Base-by-base conservation (phyloP, 2,329 filamentous ascomycete species). In the Domatiomyces catenatus region DNA sequence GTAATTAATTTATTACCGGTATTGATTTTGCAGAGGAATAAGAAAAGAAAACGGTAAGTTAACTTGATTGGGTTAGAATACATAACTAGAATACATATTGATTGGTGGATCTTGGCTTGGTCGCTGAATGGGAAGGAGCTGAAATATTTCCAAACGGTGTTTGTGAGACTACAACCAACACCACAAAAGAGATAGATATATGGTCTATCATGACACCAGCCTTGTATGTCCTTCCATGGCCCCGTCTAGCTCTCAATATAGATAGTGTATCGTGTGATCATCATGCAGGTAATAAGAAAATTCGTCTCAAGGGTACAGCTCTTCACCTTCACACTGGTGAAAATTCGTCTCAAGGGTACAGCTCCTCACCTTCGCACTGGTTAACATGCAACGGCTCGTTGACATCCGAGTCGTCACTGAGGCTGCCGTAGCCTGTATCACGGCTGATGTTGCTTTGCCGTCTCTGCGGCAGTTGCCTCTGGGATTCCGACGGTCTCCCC, bases 381-480 rank as follows among this genome's bases (percentile, higher is more conserved):
- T 15, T 15, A 2, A 39, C 10, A 39, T 39, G 32, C 32, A 39
- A 39, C 32, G 32, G 32, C 32, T 39, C 32, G 32, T 39, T 39
- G 32, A 10, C 15, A 10, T 39, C 32, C 15, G 32, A 39, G 15
- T 39, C 43, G 18, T 45, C 43, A 45, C 43, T 45, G 2, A 45
- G 54, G 50, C 65, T 69, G 12, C 60, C 67, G 51, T 69, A 69
- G 5, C 67, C 66, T 1, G 66, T 67, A 54, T 69, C 67, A 46
- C 64, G 64, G 53, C 67, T 69, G 26, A 59, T 56, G 1, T 60
- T 63, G 48, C 66, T 65, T 46, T 62, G 58, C 5, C 64, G 49
- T 48, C 58, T 50, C 17, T 50, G 44, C n/a, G 50, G 36, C 15
- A 44, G 19, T 8, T 28, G 15, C 39, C 8, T 44, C 26, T 28